These are phyloP conservation scores for Meira nashicola DNA, from an alignment of 1,284 basidiomycete genomes.

Conservation along the genomic window DNA sequence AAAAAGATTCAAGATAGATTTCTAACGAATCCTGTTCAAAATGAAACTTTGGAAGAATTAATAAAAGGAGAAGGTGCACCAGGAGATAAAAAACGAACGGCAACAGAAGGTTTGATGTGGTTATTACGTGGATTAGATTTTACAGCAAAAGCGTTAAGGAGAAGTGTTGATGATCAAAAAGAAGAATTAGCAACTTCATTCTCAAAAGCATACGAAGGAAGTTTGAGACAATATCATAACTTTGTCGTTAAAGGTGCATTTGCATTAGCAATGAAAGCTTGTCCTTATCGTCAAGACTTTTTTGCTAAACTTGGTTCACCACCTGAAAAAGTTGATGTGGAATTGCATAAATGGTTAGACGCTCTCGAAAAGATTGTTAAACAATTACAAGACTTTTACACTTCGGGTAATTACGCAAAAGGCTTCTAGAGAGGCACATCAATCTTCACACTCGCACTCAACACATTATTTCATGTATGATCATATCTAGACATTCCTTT, in stretches of 20 bases:
- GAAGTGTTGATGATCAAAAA: conserved; percentile 64
- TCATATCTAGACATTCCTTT: too few species aligned
- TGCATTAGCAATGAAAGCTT: conserved; percentile 90
- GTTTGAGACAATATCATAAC: conserved; percentile 79
- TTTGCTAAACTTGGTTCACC: conserved; percentile 79
- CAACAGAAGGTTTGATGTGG: conserved; percentile 91
- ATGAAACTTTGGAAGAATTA: conserved; percentile 76
- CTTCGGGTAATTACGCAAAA: conserved; percentile 21
- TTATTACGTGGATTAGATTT: conserved; percentile 83
- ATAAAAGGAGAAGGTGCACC: conserved; percentile 73
- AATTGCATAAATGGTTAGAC: conserved; percentile 72
- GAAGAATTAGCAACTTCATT: conserved; percentile 75
- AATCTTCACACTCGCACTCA: too few species aligned
- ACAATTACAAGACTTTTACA: conserved; percentile 67
- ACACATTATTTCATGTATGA: too few species aligned
- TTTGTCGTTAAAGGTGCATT: conserved; percentile 83
- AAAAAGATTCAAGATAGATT: conserved; percentile 69
- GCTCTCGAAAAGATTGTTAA: conserved; percentile 69
- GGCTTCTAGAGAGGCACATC: too few species aligned
- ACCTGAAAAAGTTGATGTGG: conserved; percentile 65
- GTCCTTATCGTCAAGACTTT: conserved; percentile 84
- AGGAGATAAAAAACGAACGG: conserved; percentile 72
- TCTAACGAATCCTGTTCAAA: conserved; percentile 63
- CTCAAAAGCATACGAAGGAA: conserved; percentile 73
- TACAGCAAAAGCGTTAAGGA: conserved; percentile 76